phyloP scores from a whole-genome alignment of 2,329 filamentous ascomycete species.

The Colletotrichum sp. region DNA sequence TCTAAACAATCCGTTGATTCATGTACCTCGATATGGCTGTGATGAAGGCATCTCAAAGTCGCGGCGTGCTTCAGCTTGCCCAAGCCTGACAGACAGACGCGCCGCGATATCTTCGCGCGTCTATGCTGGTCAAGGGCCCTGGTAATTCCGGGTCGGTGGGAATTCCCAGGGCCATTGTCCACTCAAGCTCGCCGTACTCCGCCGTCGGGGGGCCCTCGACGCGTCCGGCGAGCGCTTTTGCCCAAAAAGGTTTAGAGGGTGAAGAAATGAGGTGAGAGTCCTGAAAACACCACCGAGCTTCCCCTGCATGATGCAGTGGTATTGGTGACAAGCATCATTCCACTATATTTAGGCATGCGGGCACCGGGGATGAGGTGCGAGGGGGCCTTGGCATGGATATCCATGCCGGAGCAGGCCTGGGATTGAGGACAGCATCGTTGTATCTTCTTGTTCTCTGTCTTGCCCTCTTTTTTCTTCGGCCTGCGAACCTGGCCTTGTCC shows the following conservation, averaged over 20 bases:
- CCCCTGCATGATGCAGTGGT: slow-evolving; percentile 21
- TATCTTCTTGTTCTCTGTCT: background rate
- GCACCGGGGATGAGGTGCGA: background rate
- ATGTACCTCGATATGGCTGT: background rate
- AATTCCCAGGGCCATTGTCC: background rate
- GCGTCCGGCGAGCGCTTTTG: background rate
- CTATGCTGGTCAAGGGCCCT: background rate
- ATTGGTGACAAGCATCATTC: slow-evolving; percentile 11
- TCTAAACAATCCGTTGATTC: background rate
- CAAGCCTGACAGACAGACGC: background rate
- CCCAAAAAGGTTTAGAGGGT: slow-evolving; percentile 2
- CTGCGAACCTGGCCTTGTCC: background rate
- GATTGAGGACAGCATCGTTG: background rate
- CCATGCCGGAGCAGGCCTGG: slow-evolving; percentile 8
- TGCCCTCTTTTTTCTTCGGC: background rate
- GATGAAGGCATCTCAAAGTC: background rate
- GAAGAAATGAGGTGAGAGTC: slow-evolving; percentile 3
- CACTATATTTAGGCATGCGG: slow-evolving; percentile 19
- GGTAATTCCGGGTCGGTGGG: background rate
- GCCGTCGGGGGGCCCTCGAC: background rate
- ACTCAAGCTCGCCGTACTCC: background rate
- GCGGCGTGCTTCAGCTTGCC: background rate
- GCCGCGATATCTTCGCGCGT: background rate
- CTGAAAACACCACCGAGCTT: slow-evolving; percentile 3
- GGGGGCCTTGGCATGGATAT: slow-evolving; percentile 9